phyloP scores from a whole-genome alignment of 305 asterid genomes.

The Fraxinus platypoda region DNA sequence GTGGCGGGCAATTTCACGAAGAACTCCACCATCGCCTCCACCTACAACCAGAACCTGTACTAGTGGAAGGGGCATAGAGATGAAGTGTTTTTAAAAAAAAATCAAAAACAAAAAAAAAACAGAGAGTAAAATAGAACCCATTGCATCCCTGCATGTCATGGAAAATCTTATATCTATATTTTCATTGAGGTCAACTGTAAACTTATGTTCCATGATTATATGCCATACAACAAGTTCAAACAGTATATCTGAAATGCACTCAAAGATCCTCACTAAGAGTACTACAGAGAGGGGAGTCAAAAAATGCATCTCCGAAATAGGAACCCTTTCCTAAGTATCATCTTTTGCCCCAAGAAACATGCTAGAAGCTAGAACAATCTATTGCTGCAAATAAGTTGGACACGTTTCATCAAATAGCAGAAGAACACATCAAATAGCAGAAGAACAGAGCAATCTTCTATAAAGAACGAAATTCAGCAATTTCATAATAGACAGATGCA shows the following conservation, averaged over 20 bases:
- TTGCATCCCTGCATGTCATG: conserved; percentile 4
- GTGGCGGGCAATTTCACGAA: conserved; percentile 86
- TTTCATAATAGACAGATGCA: neutral
- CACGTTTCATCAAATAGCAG: neutral
- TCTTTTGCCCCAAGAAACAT: neutral
- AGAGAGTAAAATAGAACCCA: neutral
- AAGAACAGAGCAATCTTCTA: neutral
- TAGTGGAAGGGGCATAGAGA: neutral
- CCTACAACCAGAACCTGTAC: conserved; percentile 93
- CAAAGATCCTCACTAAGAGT: neutral
- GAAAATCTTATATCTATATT: neutral
- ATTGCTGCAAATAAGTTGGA: neutral
- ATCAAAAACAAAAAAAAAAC: too few species aligned
- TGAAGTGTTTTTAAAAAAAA: neutral
- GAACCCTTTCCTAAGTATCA: neutral
- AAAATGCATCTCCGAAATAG: neutral
- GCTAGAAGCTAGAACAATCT: neutral
- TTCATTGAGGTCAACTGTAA: neutral
- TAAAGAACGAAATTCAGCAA: neutral
- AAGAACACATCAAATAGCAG: neutral
- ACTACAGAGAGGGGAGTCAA: neutral
- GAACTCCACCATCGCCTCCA: conserved; percentile 99
- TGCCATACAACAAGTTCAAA: neutral
- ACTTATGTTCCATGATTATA: neutral
- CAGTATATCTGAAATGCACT: neutral